phyloP scores from a whole-genome alignment of 306 rosid species.

The Fragaria nilgerrensis region DNA sequence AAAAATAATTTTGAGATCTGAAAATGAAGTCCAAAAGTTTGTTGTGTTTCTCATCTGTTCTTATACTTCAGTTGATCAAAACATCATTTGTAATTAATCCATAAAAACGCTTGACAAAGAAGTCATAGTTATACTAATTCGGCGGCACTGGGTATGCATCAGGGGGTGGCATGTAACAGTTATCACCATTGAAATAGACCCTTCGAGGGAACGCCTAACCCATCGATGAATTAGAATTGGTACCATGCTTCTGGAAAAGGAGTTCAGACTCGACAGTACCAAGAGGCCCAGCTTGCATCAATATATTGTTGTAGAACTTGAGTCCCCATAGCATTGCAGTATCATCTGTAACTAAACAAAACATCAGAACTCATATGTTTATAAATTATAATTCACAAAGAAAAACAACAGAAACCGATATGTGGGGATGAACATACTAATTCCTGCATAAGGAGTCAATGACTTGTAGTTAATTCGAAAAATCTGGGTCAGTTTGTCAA shows the following conservation, averaged over 20 bases:
- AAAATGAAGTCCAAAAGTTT: too few species aligned
- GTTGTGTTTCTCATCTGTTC: too few species aligned
- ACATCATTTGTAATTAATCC: too few species aligned
- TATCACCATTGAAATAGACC: slow-evolving; percentile 83
- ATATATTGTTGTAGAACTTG: slow-evolving; percentile 76
- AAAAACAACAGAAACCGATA: background rate
- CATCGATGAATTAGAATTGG: slow-evolving; percentile 61
- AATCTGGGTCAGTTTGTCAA: slow-evolving; percentile 62
- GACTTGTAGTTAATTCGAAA: slow-evolving; percentile 79
- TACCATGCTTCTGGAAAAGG: slow-evolving; percentile 55
- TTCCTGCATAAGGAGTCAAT: slow-evolving; percentile 49
- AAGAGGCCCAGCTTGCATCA: slow-evolving; percentile 65
- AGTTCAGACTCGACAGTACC: slow-evolving; percentile 83
- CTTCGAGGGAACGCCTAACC: slow-evolving; percentile 92
- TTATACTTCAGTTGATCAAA: too few species aligned
- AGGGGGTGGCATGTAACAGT: slow-evolving; percentile 85
- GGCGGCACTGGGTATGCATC: slow-evolving; percentile 80
- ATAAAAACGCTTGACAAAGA: too few species aligned
- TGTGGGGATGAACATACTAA: slow-evolving; percentile 48
- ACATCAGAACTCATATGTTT: background rate
- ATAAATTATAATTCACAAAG: background rate
- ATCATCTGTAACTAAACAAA: slow-evolving; percentile 61
- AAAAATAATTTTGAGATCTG: too few species aligned
- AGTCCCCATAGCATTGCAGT: slow-evolving; percentile 87
- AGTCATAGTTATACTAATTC: slow-evolving; percentile 17